Base-by-base conservation (phyloP, 2,329 filamentous ascomycete genomes). In the Aureobasidium lini region DNA sequence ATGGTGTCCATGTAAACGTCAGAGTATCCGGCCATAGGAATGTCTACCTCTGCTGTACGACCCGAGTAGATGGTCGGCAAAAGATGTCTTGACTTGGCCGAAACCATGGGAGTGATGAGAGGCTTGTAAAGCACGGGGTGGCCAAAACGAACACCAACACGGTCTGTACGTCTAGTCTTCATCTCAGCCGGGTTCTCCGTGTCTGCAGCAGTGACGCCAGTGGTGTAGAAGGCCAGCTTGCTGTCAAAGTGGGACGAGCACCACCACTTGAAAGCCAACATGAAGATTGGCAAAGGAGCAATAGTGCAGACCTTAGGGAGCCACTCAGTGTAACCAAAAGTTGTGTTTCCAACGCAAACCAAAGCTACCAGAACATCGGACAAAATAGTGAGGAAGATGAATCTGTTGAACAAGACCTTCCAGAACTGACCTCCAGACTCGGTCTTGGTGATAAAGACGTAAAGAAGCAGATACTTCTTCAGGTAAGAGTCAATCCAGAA, bases 391-490 rank as follows among this genome's bases (percentile, higher is more conserved):
- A 85, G 89, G 66, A 96, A 93, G 28, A 97, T 76, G 71, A 96
- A 80, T n/a, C 94, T 88, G 73, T 99, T 99, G 79, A 90, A 95
- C 6, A 97, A 73, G 1, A 92, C 84, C 16, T 90, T 85, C 94
- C 94, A 99, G 70, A 90, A 96, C 71, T 88, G 84, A 53, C 94
- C 94, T 8, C 92, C 94, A 0, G 92, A 96, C 70, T 99, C 94
- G 31, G 88, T 96, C 77, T 97, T 99, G 48, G 94, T 99, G 64
- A 95, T 83, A 69, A 96, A 97, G 64, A 96, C 88, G 74, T 99
- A 80, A 65, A 97, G 81, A 40, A 97, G 76, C 47, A 96, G 79
- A 69, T 99, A 99, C 75, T 97, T 97, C 81, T 96, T 96, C 70
- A 97, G 79, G 74, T 87, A 90, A 4, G 86, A 86, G 71, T 99